These are phyloP conservation scores for Sclerospora graminicola DNA, from an alignment of 352 stramenopile genomes.

Conservation along the genomic window DNA sequence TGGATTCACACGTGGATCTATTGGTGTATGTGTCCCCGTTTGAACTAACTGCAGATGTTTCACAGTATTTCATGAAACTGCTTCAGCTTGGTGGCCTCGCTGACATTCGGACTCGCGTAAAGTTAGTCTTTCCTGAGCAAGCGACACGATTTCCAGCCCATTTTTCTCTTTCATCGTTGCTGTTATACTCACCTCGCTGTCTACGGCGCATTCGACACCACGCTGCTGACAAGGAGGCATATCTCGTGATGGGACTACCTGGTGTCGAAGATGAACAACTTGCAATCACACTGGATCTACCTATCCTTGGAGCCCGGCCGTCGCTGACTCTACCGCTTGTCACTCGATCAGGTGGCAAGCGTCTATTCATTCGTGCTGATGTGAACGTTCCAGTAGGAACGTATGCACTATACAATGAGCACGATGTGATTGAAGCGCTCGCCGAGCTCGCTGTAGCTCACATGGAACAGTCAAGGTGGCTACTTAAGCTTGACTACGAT, in stretches of 20 bases:
- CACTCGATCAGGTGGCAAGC: constrained; percentile 73
- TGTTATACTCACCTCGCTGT: constrained; percentile 81
- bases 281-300: constrained; percentile 61
- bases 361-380: constrained; percentile 72
- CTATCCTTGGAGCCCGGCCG: constrained; percentile 51
- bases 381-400: constrained; percentile 80
- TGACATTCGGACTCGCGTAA: constrained; percentile 54
- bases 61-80: constrained; percentile 79
- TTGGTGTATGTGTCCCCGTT: constrained; percentile 85
- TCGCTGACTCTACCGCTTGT: constrained; percentile 35
- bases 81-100: constrained; percentile 64
- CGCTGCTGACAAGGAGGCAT: constrained; percentile 49
- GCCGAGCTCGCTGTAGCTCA: constrained; percentile 82
- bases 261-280: constrained; percentile 76
- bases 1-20: constrained; percentile 72
- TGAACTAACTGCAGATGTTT: constrained; percentile 59
- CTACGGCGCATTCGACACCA: constrained; percentile 54
- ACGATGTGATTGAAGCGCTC: constrained; percentile 75
- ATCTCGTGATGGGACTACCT: constrained; percentile 68
- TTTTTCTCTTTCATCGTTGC: constrained; percentile 66
- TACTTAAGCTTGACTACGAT: no score
- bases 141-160: constrained; percentile 65
- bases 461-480: constrained; percentile 50
- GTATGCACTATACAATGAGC: constrained; percentile 85
- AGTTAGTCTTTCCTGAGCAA: constrained; percentile 83